Evolutionary conservation across 495 filamentous ascomycete species (phyloP).

Genomic region (Glonium stellatum): DNA sequence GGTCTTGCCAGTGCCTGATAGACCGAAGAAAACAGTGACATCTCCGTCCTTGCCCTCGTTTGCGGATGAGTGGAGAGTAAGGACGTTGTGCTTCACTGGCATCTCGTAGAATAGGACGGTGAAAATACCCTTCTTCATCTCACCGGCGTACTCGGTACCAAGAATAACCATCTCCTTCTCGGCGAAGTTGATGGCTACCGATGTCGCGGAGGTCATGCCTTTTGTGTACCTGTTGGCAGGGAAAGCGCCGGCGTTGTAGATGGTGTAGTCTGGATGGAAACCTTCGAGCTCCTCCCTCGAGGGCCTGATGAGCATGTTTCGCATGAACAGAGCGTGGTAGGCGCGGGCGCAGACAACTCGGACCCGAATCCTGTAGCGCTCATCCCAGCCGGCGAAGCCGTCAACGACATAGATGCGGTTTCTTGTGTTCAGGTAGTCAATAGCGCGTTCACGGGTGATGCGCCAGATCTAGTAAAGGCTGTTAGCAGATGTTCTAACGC

Average conservation of each 20-base stretch:
- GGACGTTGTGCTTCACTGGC: slow-evolving; percentile 97
- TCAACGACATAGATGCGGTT: slow-evolving; percentile 98
- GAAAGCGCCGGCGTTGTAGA: slow-evolving; percentile 98
- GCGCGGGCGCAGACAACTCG: slow-evolving; percentile 97
- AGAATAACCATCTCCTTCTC: slow-evolving; percentile 98
- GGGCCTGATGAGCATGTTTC: slow-evolving; percentile 99
- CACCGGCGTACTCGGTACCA: slow-evolving; percentile 96
- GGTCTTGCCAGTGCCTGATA: slow-evolving; percentile 98
- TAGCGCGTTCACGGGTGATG: slow-evolving; percentile 97
- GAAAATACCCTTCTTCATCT: slow-evolving; percentile 99
- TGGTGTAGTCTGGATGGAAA: slow-evolving; percentile 98
- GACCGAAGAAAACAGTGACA: slow-evolving; percentile 97
- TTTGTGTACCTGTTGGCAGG: slow-evolving; percentile 96
- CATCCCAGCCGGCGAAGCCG: slow-evolving; percentile 96
- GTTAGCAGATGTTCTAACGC: slow-evolving; percentile 5
- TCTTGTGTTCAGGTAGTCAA: slow-evolving; percentile 97
- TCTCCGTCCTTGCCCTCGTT: slow-evolving; percentile 84
- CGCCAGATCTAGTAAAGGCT: slow-evolving; percentile 74
- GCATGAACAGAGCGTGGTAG: slow-evolving; percentile 99
- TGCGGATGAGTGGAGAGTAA: slow-evolving; percentile 92
- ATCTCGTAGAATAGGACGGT: slow-evolving; percentile 99
- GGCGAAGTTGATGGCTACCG: slow-evolving; percentile 79
- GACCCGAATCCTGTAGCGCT: slow-evolving; percentile 95
- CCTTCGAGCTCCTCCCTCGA: slow-evolving; percentile 79
- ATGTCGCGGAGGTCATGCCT: slow-evolving; percentile 94